Evolutionary conservation across 169 alveolate genomes (phyloP).

Genomic region (Cryptosporidium sp.): DNA sequence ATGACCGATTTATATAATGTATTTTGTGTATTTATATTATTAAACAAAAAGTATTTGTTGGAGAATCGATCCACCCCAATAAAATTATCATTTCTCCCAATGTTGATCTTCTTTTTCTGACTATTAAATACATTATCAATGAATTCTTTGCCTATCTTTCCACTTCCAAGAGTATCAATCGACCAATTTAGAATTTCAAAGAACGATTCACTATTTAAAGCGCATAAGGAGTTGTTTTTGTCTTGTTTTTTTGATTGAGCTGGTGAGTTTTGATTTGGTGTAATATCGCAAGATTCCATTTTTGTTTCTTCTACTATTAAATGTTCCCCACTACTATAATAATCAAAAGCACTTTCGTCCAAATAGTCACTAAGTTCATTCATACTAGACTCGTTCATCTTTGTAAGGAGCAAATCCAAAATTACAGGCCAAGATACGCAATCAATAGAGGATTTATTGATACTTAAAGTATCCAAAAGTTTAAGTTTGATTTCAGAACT

Average conservation of each 20-base stretch:
- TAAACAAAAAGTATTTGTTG: slow-evolving; percentile 33
- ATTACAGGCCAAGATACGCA: slow-evolving; percentile 40
- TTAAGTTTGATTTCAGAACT: background rate
- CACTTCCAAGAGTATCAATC: slow-evolving; percentile 12
- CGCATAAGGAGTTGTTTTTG: background rate
- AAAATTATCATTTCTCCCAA: slow-evolving; percentile 47
- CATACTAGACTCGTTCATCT: background rate
- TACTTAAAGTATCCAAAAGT: background rate
- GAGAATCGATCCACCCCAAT: slow-evolving; percentile 48
- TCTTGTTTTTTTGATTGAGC: background rate
- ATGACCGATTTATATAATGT: slow-evolving; percentile 29
- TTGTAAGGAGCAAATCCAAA: slow-evolving; percentile 10
- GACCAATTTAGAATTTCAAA: slow-evolving; percentile 7
- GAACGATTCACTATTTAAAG: slow-evolving; percentile 29
- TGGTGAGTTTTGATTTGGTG: background rate
- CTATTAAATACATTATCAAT: slow-evolving; percentile 10
- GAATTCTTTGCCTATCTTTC: slow-evolving; percentile 46
- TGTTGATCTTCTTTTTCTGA: background rate
- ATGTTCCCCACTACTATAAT: slow-evolving; percentile 7
- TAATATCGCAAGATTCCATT: background rate
- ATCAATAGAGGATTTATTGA: background rate
- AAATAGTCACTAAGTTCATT: background rate
- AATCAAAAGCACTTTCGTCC: background rate
- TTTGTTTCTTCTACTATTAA: background rate
- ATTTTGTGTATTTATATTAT: slow-evolving; percentile 22